Base-by-base conservation (phyloP, 2,329 filamentous ascomycete genomes). In the Tympanopsis confertula region DNA sequence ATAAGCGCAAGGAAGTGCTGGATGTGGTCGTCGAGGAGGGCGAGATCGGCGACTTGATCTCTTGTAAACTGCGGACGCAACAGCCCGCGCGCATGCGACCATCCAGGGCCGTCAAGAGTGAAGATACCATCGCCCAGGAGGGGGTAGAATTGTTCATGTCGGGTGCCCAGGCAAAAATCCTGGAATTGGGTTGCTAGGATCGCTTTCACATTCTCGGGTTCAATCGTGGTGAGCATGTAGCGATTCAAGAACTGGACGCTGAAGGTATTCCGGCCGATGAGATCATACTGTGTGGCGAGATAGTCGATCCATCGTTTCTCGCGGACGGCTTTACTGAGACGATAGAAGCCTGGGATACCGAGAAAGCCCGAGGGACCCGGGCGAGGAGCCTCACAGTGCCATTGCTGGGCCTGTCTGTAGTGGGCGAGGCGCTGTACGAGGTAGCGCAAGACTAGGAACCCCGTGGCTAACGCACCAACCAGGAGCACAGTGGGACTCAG, bases 141-240 rank as follows among this genome's bases (percentile, higher is more conserved):
- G 0, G 47, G 50, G 5, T 41, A 41, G 13, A 50, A 40, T 1
- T 38, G 22, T 2, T 37, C 13, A 17, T 40, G 40, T 15, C 50
- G 44, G 20, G 39, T 37, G 1, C 49, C 50, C 13, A 54, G 20
- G 5, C 41, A 43, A 35, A 56, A 65, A 38, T 65, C 60, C 36
- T 57, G 50, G 45, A 64, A 64, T 29, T 58, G 48, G 3, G 53
- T 55, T 2, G 61, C 56, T 4, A 65, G 48, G 13, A 63, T 44
- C 2, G 59, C 50, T 42, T 64, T 60, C 4, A 66, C 39, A 33
- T 63, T 64, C 17, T 52, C 49, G 3, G 54, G 52, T 4, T 65
- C 61, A 15, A 47, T 38, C 0, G 54, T 58, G 26, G 44, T 36
- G 20, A 56, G 44, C 39, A 54, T 59, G 1, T 61, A 61, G 24